Percentiles rank a stretch among this genome's conserved stretches.
phyloP scores from a whole-genome alignment of 2,329 filamentous ascomycete species.

The Juglanconis juglandina region DNA sequence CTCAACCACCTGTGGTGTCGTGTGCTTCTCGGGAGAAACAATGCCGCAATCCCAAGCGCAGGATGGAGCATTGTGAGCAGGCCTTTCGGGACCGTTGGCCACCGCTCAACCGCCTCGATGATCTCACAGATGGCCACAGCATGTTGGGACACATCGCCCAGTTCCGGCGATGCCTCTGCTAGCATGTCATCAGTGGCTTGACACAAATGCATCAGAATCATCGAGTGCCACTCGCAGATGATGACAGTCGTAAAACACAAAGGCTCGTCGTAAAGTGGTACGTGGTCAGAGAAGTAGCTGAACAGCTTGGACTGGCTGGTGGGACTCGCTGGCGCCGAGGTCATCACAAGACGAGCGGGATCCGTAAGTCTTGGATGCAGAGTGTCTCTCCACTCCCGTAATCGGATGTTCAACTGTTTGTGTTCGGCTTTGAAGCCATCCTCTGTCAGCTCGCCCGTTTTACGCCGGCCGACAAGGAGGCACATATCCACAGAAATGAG shows the following conservation, averaged over 20 bases:
- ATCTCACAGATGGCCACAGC: conserved; percentile 72
- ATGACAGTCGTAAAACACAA: conserved; percentile 73
- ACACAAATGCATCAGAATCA: conserved; percentile 76
- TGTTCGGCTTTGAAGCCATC: conserved; percentile 66
- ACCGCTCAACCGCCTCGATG: conserved; percentile 74
- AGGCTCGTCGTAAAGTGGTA: conserved; percentile 63
- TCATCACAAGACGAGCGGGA: conserved; percentile 57
- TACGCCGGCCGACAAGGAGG: conserved; percentile 67
- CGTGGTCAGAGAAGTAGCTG: conserved; percentile 57
- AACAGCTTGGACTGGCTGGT: conserved; percentile 58
- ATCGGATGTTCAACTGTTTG: conserved; percentile 43
- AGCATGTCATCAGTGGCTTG: conserved; percentile 61
- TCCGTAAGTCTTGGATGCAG: conserved; percentile 63
- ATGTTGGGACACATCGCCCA: conserved; percentile 55
- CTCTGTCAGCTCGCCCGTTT: conserved; percentile 59
- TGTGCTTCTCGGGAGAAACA: conserved; percentile 75
- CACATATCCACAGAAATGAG: conserved; percentile 79
- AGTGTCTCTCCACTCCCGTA: conserved; percentile 46
- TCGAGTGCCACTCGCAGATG: conserved; percentile 72
- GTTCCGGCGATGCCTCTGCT: conserved; percentile 47
- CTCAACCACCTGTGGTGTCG: conserved; percentile 76
- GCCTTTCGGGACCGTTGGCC: conserved; percentile 67
- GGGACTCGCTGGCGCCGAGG: conserved; percentile 41
- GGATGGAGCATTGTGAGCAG: conserved; percentile 71
- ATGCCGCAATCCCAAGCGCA: conserved; percentile 68